Base-by-base conservation (phyloP, 2,329 filamentous ascomycete species). In the Alternaria incomplexa region DNA sequence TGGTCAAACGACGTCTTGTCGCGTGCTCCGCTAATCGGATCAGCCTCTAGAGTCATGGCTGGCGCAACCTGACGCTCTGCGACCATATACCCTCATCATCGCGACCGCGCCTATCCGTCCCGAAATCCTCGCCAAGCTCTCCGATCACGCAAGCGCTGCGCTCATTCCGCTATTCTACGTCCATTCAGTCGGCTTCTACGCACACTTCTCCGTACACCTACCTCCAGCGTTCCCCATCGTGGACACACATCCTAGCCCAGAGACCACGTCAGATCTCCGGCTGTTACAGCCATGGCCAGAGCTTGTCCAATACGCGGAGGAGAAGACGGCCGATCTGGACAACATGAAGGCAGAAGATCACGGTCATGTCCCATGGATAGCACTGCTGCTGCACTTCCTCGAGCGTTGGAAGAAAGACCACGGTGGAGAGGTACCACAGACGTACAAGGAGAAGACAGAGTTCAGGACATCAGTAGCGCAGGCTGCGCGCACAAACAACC, bases 231-330 rank as follows among this genome's bases (percentile, higher is more conserved):
- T 96, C 72, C 93, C 95, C 6, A 91, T 99, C 61, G 92, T 99
- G 66, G 95, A 99, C 77, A 98, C 96, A 47, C 96, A 99, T 75
- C 96, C 96, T 1, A 93, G 97, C 66, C 89, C 93, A 44, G 92
- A 93, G 43, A 89, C 93, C 8, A 96, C 89, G 1, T 90, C 91
- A 60, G 96, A 99, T 72, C 85, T 99, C 32, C 90, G 96, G 53
- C 85, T 99, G 12, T 83, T 97, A 5, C 87, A 86, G 32, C 95
- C 96, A 36, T 99, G 96, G 95, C 87, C 90, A 20, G 94, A 96
- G 76, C 86, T 99, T 13, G 78, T 84, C 2, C 83, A 86, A 4
- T 94, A 94, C 66, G 87, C 88, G 3, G 80, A 84, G 56, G 84
- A 88, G 46, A 87, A 93, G 83, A 91, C 93, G 2, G 82, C 84